phyloP scores from a whole-genome alignment of 768 basidiomycete species.

The Lyophyllum semitale region DNA sequence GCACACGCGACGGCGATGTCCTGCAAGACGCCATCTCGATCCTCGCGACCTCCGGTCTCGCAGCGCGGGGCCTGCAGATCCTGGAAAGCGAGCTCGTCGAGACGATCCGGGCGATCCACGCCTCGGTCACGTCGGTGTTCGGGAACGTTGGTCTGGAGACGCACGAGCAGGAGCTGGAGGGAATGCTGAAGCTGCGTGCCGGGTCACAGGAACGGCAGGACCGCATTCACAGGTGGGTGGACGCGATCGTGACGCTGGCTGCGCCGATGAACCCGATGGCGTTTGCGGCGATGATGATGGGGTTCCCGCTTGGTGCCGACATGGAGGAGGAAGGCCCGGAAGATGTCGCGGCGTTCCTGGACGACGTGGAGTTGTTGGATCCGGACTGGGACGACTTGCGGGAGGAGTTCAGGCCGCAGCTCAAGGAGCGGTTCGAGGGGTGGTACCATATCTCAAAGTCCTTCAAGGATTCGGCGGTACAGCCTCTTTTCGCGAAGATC shows the following conservation, averaged over 20 bases:
- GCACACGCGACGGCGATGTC: slow-evolving; percentile 51
- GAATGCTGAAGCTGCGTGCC: slow-evolving; percentile 45
- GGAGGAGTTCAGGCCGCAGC: slow-evolving; percentile 60
- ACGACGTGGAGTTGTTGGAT: slow-evolving; percentile 54
- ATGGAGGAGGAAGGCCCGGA: slow-evolving; percentile 41
- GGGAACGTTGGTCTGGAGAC: slow-evolving; percentile 42
- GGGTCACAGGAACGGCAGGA: slow-evolving; percentile 41
- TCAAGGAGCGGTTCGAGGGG: slow-evolving; percentile 58
- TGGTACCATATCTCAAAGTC: slow-evolving; percentile 47
- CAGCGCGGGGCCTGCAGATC: slow-evolving; percentile 39
- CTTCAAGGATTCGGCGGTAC: slow-evolving; percentile 38
- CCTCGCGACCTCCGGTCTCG: slow-evolving; percentile 32
- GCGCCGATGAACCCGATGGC: slow-evolving; percentile 50
- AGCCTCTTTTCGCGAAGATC: slow-evolving; percentile 34
- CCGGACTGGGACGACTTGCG: slow-evolving; percentile 60
- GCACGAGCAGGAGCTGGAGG: slow-evolving; percentile 40
- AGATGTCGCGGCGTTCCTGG: slow-evolving; percentile 53
- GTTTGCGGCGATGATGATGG: slow-evolving; percentile 63
- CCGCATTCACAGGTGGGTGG: slow-evolving; percentile 56
- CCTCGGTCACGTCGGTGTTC: slow-evolving; percentile 48
- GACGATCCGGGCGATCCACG: slow-evolving; percentile 41
- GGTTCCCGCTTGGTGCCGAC: slow-evolving; percentile 32
- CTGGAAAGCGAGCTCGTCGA: slow-evolving; percentile 56
- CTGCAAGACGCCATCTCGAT: slow-evolving; percentile 47
- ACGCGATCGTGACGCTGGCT: slow-evolving; percentile 43